These are phyloP conservation scores for Penicillium fuscoglaucum DNA, from an alignment of 2,329 filamentous ascomycete genomes.

Conservation along the genomic window DNA sequence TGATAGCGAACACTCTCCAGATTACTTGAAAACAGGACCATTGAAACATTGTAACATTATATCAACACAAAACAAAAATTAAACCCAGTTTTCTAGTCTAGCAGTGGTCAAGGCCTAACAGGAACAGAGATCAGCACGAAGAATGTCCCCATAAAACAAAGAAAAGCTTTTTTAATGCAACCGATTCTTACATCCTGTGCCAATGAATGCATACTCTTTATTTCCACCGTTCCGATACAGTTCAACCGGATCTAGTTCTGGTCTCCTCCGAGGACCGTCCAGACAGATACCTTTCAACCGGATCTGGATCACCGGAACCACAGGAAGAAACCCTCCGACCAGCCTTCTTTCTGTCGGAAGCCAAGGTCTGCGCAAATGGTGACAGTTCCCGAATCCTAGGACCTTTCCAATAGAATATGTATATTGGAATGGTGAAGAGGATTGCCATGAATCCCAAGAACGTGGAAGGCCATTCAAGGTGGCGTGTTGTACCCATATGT, in stretches of 20 bases:
- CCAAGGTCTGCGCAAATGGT: slow-evolving; percentile 63
- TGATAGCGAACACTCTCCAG: no score
- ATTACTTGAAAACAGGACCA: not conserved
- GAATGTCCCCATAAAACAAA: not conserved
- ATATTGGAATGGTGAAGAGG: slow-evolving; percentile 62
- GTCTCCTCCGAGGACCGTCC: slow-evolving; percentile 3
- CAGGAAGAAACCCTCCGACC: slow-evolving; percentile 28
- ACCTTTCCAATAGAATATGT: slow-evolving; percentile 66
- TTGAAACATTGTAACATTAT: not conserved
- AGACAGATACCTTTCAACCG: slow-evolving; percentile 27
- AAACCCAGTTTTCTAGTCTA: not conserved
- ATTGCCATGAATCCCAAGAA: slow-evolving; percentile 63
- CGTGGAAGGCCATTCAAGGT: slow-evolving; percentile 58
- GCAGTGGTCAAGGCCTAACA: not conserved
- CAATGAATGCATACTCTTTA: not conserved
- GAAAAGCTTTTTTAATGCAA: not conserved
- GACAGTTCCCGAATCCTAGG: slow-evolving; percentile 59
- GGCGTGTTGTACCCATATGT: slow-evolving; percentile 54
- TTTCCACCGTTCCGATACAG: not conserved
- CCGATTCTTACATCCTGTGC: not conserved
- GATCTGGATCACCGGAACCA: slow-evolving; percentile 28
- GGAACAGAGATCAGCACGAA: not conserved
- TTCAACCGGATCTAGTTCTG: not conserved
- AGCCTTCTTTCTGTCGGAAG: slow-evolving; percentile 41
- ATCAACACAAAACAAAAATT: not conserved